A percentile compares a stretch with the other conserved stretches of the same genome.
phyloP scores from a whole-genome alignment of 768 basidiomycete genomes.

The Leccinum barrowsii region DNA sequence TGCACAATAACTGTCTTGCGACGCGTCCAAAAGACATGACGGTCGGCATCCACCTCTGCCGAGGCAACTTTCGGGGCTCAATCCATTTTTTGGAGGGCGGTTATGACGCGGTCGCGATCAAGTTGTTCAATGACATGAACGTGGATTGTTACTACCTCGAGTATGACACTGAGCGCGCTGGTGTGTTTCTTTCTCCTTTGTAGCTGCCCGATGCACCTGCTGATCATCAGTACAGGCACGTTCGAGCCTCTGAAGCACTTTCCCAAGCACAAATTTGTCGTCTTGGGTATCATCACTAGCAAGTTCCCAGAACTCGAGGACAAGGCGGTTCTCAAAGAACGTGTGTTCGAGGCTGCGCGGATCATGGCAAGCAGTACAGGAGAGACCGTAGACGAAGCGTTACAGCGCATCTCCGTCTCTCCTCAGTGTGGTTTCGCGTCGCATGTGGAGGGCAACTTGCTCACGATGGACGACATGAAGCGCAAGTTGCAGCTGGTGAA shows the following conservation, averaged over 20 bases:
- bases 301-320: constrained; percentile 44
- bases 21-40: constrained; percentile 38
- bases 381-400: background rate
- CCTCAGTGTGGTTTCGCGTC: background rate
- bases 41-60: constrained; percentile 42
- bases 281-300: constrained; percentile 43
- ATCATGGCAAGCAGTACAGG: background rate
- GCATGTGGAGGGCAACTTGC: background rate
- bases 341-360: background rate
- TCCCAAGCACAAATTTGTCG: constrained; percentile 36
- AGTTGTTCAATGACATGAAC: constrained; percentile 42
- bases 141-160: constrained; percentile 46
- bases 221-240: constrained; percentile 12
- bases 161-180: constrained; percentile 47
- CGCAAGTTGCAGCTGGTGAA: background rate
- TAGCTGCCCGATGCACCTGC: background rate
- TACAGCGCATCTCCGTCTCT: background rate
- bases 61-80: constrained; percentile 33
- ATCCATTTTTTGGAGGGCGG: constrained; percentile 45
- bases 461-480: background rate
- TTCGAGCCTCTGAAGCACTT: constrained; percentile 33
- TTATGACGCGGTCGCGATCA: constrained; percentile 42
- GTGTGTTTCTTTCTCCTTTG: constrained; percentile 15
- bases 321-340: constrained; percentile 7
- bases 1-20: constrained; percentile 38